Conservation (phyloP, 169 alveolate species). For the Cryptosporidium felis region DNA sequence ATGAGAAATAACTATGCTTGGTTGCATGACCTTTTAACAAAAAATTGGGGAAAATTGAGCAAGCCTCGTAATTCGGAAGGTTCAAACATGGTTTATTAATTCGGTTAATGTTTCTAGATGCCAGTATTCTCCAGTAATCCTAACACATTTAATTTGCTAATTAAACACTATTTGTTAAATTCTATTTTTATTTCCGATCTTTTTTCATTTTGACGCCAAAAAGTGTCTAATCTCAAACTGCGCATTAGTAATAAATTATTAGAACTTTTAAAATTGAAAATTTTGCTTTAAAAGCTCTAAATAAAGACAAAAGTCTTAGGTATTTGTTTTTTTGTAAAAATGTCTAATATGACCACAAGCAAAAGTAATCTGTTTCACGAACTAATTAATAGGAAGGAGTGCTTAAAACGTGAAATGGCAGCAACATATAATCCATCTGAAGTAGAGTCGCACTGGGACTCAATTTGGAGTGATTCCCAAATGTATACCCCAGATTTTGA, state of each 20-base stretch:
- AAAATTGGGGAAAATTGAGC: constrained; percentile 70
- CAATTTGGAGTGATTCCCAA: constrained; percentile 35
- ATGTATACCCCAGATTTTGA: constrained; percentile 27
- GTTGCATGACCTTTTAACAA: constrained; percentile 87
- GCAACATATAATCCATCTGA: constrained; percentile 93
- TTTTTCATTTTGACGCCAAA: no score
- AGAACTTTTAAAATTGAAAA: neutral
- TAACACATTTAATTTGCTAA: neutral
- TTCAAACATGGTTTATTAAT: constrained; percentile 49
- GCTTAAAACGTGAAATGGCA: constrained; percentile 76
- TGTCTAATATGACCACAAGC: neutral
- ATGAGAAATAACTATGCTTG: constrained; percentile 88
- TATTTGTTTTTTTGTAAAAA: neutral
- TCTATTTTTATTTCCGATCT: neutral
- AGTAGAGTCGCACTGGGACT: constrained; percentile 95
- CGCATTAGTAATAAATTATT: neutral
- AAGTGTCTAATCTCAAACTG: constrained; percentile 19
- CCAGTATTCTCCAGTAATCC: neutral
- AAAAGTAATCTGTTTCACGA: constrained; percentile 1
- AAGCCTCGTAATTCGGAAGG: constrained; percentile 71
- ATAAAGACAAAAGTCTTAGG: no score
- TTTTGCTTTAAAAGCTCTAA: no score
- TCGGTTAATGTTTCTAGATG: no score
- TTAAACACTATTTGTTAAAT: neutral
- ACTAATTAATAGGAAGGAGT: constrained; percentile 17